Evolutionary conservation across 2,329 filamentous ascomycete species (phyloP).

Genomic region (Tolypocladium amazonense): DNA sequence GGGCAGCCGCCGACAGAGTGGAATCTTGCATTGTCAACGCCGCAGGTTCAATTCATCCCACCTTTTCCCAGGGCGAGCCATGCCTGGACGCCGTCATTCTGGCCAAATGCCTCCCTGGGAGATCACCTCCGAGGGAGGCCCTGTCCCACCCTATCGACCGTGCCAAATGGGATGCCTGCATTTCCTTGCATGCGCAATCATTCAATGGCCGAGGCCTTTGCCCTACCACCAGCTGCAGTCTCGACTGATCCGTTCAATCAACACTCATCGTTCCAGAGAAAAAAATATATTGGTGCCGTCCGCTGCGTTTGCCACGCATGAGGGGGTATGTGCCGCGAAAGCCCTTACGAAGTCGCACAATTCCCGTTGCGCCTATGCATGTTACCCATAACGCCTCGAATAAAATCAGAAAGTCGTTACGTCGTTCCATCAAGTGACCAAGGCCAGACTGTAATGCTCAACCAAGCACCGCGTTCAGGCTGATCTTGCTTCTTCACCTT

Average conservation of each 20-base stretch:
- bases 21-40: not conserved
- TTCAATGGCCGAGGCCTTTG: not conserved
- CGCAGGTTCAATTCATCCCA: not conserved
- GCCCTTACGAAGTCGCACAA: not conserved
- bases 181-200: not conserved
- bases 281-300: not conserved
- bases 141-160: not conserved
- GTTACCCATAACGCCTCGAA: not conserved
- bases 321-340: not conserved
- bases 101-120: not conserved
- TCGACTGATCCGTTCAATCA: not conserved
- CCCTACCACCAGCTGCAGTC: not conserved
- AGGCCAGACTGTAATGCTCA: not conserved
- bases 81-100: not conserved
- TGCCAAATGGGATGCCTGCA: not conserved
- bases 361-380: not conserved
- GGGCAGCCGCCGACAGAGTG: not conserved
- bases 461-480: not conserved
- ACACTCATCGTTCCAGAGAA: not conserved
- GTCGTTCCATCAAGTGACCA: not conserved
- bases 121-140: not conserved
- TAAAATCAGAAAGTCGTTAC: constrained; percentile 1
- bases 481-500: constrained; percentile 11
- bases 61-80: not conserved
- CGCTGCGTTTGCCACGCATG: not conserved